Base-by-base conservation (phyloP, 208 protist genomes). In the Acanthamoeba royreba region DNA sequence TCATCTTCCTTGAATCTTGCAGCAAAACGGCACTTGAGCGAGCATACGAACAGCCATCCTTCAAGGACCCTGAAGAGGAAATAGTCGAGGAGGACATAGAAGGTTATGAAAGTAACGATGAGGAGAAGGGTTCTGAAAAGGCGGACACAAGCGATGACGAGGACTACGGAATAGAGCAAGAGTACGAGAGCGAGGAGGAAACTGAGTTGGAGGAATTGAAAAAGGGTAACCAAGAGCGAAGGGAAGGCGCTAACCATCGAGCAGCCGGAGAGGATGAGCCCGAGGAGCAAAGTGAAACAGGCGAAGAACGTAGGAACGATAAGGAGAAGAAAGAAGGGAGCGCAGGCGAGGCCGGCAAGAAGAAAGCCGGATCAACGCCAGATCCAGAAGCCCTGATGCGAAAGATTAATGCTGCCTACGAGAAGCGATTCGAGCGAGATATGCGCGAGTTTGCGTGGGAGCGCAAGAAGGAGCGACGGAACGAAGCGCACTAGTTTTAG, bases 361-460 rank as follows among this genome's bases (percentile, higher is more conserved):
- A 79, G 69, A 28, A 13, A 1, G n/a, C 35, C 8, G 17, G 22
- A 13, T 47, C 69, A 9, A 13, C 72, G 38, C 43, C 38, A 22
- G 72, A 83, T 9, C 43, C 52, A 5, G 72, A 46, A 35, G 72
- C 72, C 43, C 72, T 83, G 8, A 83, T 83, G 72, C 72, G 72
- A 8, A 83, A 53, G 72, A 83, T 83, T 25, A 83, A 83, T 28
- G 72, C 25, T 9, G 72, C 42, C 72, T 83, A 83, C 43, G 72
- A 83, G 25, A 83, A 83, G 72, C 72, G 72, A 47, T 83, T 83
- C 72, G 72, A 83, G 22, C 72, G 72, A 8, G 72, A 83, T 45
- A 83, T 83, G 43, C 72, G 72, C 22, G 72, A 83, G 72, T 0
- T 83, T 9, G 31, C 25, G 25, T 83, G 72, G 72, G 72, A 83